Base-by-base conservation (phyloP, 768 basidiomycete genomes). In the Hygrocybe coccinea region DNA sequence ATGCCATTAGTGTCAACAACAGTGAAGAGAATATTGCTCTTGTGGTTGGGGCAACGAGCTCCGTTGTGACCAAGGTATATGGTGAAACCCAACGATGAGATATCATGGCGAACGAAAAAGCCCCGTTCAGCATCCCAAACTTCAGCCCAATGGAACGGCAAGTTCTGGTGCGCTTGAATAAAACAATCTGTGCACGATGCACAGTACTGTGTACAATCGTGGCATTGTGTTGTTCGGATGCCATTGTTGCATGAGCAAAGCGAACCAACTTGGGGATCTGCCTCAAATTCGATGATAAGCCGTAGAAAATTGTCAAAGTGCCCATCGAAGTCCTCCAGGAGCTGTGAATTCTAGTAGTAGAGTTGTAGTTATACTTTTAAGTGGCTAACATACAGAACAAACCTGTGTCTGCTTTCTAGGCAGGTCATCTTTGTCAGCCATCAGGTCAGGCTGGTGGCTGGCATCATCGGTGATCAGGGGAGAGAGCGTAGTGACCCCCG, bases 1-100 rank as follows among this genome's bases (percentile, higher is more conserved):
- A 70, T 59, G 33, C 68, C 65, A 22, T 64, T 65, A 33, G 52
- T 54, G 29, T 68, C 57, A 14, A 70, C 17, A 24, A 68, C 57
- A 5, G 59, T 58, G 50, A 70, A 61, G n/a, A 43, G 15, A 43
- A 43, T 21, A n/a, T n/a, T n/a, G 21, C 39, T 43, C 21, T n/a
- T 43, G n/a, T 3, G 21, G 39, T 43, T 43, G 21, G 39, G 39
- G 39, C 39, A 43, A 43, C n/a, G 15, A 21, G n/a, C 39, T 43
- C 39, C 39, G 21, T 21, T 21, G 39, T 43, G 39, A n/a, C 39
- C 39, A 43, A 43, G 39, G 15, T 43, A 21, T n/a, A 43, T 43
- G 39, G 39, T n/a, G 21, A 43, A 43, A 43, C 39, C 39, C 39
- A 43, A 43, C 39, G 39, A n/a, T n/a, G 39, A 43, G 21, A 43